A percentile compares a stretch with the other conserved stretches of the same genome.
phyloP scores from a whole-genome alignment of 768 basidiomycete genomes.

The Terana coerulea region DNA sequence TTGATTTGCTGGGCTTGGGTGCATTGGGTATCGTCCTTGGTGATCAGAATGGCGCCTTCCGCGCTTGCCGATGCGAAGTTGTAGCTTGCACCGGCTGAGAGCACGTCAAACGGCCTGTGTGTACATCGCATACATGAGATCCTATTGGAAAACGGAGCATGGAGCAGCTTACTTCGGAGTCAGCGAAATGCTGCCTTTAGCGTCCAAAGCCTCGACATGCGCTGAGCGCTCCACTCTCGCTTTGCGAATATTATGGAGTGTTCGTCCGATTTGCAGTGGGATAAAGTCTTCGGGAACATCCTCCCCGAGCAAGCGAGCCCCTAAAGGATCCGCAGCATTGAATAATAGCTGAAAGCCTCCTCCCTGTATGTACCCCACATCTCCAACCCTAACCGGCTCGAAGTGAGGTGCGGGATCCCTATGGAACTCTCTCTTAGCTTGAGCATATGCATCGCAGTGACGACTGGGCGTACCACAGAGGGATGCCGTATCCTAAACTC shows the following conservation, averaged over 20 bases:
- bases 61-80: too few relatives aligned
- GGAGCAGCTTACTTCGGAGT: background rate
- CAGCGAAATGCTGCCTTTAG: background rate
- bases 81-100: too few relatives aligned
- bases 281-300: slow-evolving; percentile 9
- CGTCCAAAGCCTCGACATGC: background rate
- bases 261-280: background rate
- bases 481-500: too few relatives aligned
- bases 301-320: background rate
- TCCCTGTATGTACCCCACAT: slow-evolving; percentile 9
- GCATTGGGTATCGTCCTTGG: background rate
- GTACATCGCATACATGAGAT: background rate
- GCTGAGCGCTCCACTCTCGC: background rate
- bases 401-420: background rate
- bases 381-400: background rate
- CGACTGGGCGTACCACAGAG: too few relatives aligned
- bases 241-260: background rate
- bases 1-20: background rate
- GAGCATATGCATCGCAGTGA: too few relatives aligned
- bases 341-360: slow-evolving; percentile 11
- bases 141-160: background rate
- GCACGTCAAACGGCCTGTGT: too few relatives aligned
- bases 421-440: too few relatives aligned
- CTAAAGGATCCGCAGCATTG: slow-evolving; percentile 1
- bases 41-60: too few relatives aligned